Evolutionary conservation across 2,329 filamentous ascomycete genomes (phyloP).

Genomic region (Exutisphaerella laricina): DNA sequence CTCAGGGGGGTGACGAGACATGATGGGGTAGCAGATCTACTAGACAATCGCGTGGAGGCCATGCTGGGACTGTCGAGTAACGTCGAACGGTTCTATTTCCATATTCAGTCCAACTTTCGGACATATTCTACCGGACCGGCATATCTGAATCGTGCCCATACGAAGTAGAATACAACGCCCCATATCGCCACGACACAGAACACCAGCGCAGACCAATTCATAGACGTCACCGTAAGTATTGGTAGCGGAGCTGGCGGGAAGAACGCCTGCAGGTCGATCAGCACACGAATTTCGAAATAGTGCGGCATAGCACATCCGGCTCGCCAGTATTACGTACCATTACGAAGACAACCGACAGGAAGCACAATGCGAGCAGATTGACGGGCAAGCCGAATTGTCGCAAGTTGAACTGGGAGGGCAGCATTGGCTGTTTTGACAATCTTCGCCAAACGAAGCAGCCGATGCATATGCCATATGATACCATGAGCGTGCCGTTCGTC

Average conservation of each 20-base stretch:
- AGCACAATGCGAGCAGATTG: conserved; percentile 8
- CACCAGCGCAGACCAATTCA: conserved; percentile 15
- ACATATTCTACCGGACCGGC: conserved; percentile 21
- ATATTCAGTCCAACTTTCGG: conserved; percentile 13
- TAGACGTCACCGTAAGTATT: background rate
- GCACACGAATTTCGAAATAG: background rate
- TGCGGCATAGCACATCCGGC: too few relatives aligned
- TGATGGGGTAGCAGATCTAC: too few relatives aligned
- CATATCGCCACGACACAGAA: conserved; percentile 11
- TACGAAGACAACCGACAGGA: conserved; percentile 10
- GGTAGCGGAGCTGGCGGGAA: conserved; percentile 11
- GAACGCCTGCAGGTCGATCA: conserved; percentile 5
- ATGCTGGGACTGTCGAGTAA: too few relatives aligned
- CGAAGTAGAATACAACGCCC: conserved; percentile 16
- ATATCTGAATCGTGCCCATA: conserved; percentile 17
- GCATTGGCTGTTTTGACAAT: conserved; percentile 12
- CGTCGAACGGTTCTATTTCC: background rate
- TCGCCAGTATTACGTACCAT: conserved; percentile 6
- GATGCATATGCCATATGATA: conserved; percentile 16
- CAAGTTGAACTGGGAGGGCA: conserved; percentile 14
- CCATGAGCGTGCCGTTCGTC: conserved; percentile 17
- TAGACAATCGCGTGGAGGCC: too few relatives aligned
- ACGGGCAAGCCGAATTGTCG: conserved; percentile 9
- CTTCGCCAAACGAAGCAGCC: conserved; percentile 15
- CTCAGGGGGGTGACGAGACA: too few relatives aligned